Evolutionary conservation across 805 yeast genomes (phyloP).

Genomic region (Lipomyces sp.): DNA sequence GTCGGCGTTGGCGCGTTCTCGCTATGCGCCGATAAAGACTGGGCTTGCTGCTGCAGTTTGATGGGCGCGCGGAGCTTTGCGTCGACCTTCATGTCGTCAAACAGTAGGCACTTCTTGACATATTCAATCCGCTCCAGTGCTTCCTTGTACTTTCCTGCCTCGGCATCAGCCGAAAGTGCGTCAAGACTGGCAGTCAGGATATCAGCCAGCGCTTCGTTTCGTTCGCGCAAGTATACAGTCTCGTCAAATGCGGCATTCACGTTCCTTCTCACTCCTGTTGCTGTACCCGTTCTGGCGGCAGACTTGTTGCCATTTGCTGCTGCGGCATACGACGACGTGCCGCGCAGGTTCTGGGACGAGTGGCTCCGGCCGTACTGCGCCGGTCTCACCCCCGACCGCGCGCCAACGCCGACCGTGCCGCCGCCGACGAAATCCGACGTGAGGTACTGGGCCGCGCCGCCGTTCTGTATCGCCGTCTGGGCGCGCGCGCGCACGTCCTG

Average conservation of each 20-base stretch:
- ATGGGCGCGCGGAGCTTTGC: constrained; percentile 9
- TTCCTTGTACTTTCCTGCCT: background rate
- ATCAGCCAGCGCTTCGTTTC: constrained; percentile 18
- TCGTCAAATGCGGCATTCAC: constrained; percentile 14
- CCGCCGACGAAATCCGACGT: constrained; percentile 14
- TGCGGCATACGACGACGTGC: background rate
- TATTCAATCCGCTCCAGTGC: constrained; percentile 21
- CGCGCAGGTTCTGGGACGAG: background rate
- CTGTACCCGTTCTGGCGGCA: constrained; percentile 3
- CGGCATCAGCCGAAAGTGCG: background rate
- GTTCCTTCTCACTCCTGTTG: background rate
- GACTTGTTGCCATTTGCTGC: too few relatives aligned
- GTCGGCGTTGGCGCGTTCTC: too few relatives aligned
- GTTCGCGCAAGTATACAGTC: constrained; percentile 13
- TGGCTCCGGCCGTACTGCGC: background rate
- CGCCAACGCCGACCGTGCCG: background rate
- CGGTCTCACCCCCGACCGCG: background rate
- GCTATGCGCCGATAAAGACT: too few relatives aligned
- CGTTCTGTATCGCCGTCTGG: constrained; percentile 12
- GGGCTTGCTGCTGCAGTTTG: too few relatives aligned
- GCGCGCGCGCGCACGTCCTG: constrained; percentile 22
- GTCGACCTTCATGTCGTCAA: constrained; percentile 18
- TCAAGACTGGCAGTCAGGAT: constrained; percentile 9
- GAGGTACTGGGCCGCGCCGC: constrained; percentile 12
- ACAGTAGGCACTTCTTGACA: constrained; percentile 19